A percentile compares a stretch with the other conserved stretches of the same genome.
These are phyloP conservation scores for Arthrobotrys iridis DNA, from an alignment of 2,329 filamentous ascomycete genomes.

Conservation along the genomic window DNA sequence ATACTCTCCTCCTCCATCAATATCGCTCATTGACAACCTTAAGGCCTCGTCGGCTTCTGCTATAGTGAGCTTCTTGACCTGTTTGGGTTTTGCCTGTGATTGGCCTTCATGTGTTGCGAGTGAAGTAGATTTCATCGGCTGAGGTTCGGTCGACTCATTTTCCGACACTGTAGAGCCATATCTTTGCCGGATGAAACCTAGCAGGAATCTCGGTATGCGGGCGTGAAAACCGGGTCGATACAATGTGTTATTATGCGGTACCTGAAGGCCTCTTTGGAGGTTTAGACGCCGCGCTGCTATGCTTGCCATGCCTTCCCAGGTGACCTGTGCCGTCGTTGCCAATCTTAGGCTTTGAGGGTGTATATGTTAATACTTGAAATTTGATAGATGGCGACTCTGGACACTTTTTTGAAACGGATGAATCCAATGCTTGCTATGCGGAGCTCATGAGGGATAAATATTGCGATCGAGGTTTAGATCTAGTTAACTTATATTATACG, in stretches of 20 bases:
- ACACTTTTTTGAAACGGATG: not conserved
- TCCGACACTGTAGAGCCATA: not conserved
- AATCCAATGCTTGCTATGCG: no score
- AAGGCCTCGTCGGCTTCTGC: constrained; percentile 45
- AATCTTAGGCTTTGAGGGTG: not conserved
- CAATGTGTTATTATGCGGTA: not conserved
- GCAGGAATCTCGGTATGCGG: not conserved
- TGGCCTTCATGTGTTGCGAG: not conserved
- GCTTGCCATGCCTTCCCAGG: not conserved
- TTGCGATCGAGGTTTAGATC: no score
- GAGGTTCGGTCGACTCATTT: not conserved
- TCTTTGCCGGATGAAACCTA: not conserved
- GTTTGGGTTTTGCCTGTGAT: not conserved
- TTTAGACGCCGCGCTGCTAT: not conserved
- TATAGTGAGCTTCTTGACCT: constrained; percentile 17
- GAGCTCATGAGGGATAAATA: no score
- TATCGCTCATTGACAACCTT: constrained; percentile 32
- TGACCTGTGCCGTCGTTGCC: no score
- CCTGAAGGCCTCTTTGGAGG: not conserved
- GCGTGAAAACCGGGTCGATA: not conserved
- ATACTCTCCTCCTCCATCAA: constrained; percentile 33
- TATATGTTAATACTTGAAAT: no score
- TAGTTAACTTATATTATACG: no score
- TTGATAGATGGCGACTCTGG: not conserved
- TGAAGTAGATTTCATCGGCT: not conserved